Conservation (phyloP, 1,284 basidiomycete species). For the Naganishia liquefaciens region DNA sequence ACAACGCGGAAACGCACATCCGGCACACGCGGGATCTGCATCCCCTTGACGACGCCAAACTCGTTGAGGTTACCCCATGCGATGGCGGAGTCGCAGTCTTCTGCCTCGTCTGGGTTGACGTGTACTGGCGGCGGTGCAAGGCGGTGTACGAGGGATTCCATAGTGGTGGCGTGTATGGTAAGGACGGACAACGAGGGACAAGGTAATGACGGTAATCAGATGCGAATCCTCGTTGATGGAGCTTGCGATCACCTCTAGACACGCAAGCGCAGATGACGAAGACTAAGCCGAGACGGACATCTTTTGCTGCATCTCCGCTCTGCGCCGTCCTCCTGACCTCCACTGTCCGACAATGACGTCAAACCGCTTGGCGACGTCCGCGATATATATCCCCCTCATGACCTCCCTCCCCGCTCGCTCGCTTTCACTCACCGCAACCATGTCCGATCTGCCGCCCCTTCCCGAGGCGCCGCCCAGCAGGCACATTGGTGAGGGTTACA, state of each 20-base stretch:
- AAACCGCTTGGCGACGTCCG: too few relatives aligned
- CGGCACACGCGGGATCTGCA: constrained; percentile 49
- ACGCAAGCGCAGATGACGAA: constrained; percentile 29
- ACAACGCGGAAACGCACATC: constrained; percentile 45
- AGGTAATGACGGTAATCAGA: background rate
- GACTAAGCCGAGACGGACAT: background rate
- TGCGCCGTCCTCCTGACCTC: too few relatives aligned
- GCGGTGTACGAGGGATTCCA: constrained; percentile 30
- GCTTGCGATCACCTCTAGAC: background rate
- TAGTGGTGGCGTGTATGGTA: constrained; percentile 4
- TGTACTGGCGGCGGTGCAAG: constrained; percentile 27
- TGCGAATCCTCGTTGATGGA: background rate
- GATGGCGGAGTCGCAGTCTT: constrained; percentile 50
- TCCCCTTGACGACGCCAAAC: constrained; percentile 46
- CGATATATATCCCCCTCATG: background rate
- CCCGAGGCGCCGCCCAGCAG: constrained; percentile 44
- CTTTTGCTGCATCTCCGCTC: too few relatives aligned
- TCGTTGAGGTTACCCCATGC: constrained; percentile 60
- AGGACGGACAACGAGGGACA: background rate
- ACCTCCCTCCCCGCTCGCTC: background rate
- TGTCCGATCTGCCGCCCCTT: background rate
- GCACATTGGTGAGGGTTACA: constrained; percentile 48
- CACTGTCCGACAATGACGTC: too few relatives aligned
- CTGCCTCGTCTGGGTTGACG: constrained; percentile 14
- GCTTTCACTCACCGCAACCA: background rate